Evolutionary conservation across 1,284 basidiomycete genomes (phyloP).

Genomic region (Rhodotorula sp.): DNA sequence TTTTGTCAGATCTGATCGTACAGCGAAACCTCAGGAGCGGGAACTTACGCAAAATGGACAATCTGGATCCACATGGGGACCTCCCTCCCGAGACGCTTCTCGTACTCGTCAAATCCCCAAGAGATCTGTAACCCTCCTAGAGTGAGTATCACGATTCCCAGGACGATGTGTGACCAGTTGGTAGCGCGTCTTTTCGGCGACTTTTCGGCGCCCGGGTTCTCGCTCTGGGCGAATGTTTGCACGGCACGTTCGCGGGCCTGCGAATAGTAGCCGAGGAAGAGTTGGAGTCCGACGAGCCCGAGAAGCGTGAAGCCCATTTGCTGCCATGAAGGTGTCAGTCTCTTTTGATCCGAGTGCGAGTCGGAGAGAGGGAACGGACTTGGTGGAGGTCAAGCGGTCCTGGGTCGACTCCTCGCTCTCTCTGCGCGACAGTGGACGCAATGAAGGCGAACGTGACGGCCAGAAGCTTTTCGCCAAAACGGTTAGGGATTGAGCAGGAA

Average conservation of each 20-base stretch:
- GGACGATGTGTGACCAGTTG: slow-evolving; percentile 20
- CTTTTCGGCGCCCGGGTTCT: not conserved
- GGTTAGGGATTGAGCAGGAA: not conserved
- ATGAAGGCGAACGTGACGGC: not conserved
- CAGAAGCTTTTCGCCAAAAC: not conserved
- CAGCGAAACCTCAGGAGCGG: no score
- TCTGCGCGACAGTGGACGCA: not conserved
- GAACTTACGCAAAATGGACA: slow-evolving; percentile 15
- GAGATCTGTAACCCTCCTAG: slow-evolving; percentile 16
- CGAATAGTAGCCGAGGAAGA: not conserved
- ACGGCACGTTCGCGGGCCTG: not conserved
- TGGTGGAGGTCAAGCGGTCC: slow-evolving; percentile 14
- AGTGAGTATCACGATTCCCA: slow-evolving; percentile 16
- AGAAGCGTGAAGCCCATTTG: slow-evolving; percentile 22
- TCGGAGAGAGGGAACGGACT: not conserved
- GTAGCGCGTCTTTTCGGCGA: not conserved
- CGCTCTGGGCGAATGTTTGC: not conserved
- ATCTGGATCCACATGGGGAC: slow-evolving; percentile 18
- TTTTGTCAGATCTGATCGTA: no score
- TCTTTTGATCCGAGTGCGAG: not conserved
- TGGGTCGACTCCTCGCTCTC: not conserved
- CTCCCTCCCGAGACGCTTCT: not conserved
- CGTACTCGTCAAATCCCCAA: slow-evolving; percentile 21
- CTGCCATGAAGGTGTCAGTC: not conserved
- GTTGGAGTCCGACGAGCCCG: slow-evolving; percentile 2